Evolutionary conservation across 805 yeast species (phyloP).

Genomic region (Schizosaccharomyces pombe): DNA sequence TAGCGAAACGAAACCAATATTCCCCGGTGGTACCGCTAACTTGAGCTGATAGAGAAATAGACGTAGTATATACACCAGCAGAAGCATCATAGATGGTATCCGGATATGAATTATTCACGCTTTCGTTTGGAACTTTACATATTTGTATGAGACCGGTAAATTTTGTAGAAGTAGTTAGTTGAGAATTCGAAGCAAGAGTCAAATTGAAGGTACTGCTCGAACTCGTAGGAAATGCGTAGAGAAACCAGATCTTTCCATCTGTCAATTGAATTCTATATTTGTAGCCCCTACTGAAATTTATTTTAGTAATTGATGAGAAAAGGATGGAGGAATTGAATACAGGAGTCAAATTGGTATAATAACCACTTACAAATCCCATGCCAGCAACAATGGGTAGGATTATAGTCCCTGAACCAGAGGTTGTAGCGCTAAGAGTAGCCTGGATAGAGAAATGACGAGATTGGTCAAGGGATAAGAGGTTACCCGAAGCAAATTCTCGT

Average conservation of each 20-base stretch:
- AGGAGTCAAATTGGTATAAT: slow-evolving; percentile 17
- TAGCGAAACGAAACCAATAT: slow-evolving; percentile 23
- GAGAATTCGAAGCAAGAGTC: slow-evolving; percentile 14
- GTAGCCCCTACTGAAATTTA: slow-evolving; percentile 15
- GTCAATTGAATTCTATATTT: slow-evolving; percentile 34
- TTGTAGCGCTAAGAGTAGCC: background rate
- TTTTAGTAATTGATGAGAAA: slow-evolving; percentile 33
- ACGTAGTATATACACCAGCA: slow-evolving; percentile 38
- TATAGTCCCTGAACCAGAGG: slow-evolving; percentile 4
- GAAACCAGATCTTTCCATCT: slow-evolving; percentile 37
- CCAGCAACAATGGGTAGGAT: slow-evolving; percentile 30
- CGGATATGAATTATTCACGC: slow-evolving; percentile 4
- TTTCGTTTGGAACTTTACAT: slow-evolving; percentile 23
- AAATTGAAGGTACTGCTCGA: background rate
- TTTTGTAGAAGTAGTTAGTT: slow-evolving; percentile 21
- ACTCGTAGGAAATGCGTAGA: slow-evolving; percentile 23
- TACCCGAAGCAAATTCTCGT: slow-evolving; percentile 20
- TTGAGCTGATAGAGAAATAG: slow-evolving; percentile 23
- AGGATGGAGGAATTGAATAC: slow-evolving; percentile 8
- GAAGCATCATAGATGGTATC: slow-evolving; percentile 27
- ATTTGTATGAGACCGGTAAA: slow-evolving; percentile 36
- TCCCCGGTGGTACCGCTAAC: slow-evolving; percentile 16
- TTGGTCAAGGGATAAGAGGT: slow-evolving; percentile 6
- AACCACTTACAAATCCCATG: slow-evolving; percentile 32
- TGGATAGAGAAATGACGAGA: slow-evolving; percentile 10